These are phyloP conservation scores for Esteya vermicola DNA, from an alignment of 2,329 filamentous ascomycete genomes.

Conservation along the genomic window DNA sequence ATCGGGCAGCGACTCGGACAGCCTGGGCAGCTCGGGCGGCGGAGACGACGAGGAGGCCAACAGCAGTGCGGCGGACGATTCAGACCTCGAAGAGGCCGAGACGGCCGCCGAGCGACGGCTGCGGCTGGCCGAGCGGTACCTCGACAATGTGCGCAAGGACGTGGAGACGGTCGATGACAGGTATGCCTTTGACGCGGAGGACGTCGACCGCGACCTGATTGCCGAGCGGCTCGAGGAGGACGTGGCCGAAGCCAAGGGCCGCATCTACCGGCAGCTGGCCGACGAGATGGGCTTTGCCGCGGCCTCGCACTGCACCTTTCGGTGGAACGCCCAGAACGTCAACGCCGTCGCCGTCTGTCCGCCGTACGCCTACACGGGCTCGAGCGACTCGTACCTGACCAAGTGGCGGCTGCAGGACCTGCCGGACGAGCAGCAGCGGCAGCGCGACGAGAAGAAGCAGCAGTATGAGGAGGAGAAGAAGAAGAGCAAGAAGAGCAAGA, in stretches of 20 bases:
- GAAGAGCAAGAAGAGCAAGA: constrained; percentile 41
- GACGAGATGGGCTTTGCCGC: constrained; percentile 54
- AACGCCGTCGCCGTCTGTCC: constrained; percentile 68
- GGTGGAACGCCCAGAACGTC: constrained; percentile 61
- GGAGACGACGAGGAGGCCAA: constrained; percentile 38
- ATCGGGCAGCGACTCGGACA: constrained; percentile 36
- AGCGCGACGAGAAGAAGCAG: constrained; percentile 43
- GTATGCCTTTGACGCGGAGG: constrained; percentile 80
- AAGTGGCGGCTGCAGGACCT: constrained; percentile 77
- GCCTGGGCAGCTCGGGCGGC: constrained; percentile 67
- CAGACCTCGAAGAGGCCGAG: constrained; percentile 52
- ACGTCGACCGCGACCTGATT: constrained; percentile 85
- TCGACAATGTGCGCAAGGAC: constrained; percentile 77
- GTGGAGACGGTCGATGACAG: constrained; percentile 43
- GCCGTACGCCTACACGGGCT: constrained; percentile 76
- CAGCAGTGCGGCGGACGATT: constrained; percentile 19
- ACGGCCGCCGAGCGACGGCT: constrained; percentile 80
- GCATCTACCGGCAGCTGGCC: constrained; percentile 70
- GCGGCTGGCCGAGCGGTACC: constrained; percentile 78
- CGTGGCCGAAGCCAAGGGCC: constrained; percentile 80
- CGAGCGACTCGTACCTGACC: constrained; percentile 69
- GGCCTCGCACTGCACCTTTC: constrained; percentile 58
- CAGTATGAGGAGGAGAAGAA: constrained; percentile 37
- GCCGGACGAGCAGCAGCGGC: constrained; percentile 43
- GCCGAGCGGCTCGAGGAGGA: constrained; percentile 84